These are phyloP conservation scores for Ustilago sp. DNA, from an alignment of 1,284 basidiomycete genomes.

Conservation along the genomic window DNA sequence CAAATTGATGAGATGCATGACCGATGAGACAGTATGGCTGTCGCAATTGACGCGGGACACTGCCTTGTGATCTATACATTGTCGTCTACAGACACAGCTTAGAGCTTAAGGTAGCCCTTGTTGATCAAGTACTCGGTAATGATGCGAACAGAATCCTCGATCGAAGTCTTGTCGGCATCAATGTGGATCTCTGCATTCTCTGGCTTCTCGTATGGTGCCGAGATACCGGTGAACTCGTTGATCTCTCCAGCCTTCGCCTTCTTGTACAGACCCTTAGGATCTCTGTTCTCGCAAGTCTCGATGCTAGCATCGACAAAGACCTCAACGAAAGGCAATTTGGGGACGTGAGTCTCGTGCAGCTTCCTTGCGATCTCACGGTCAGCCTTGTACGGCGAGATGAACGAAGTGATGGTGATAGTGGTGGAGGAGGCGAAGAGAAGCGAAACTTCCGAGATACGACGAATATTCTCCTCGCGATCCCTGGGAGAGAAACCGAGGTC, in stretches of 20 bases:
- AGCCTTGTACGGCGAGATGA: slow-evolving; percentile 93
- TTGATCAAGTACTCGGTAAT: slow-evolving; percentile 85
- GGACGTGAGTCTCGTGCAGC: slow-evolving; percentile 77
- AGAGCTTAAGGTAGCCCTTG: slow-evolving; percentile 70
- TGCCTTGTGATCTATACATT: too few species aligned
- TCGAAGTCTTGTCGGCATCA: slow-evolving; percentile 83
- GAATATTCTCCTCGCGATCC: slow-evolving; percentile 96
- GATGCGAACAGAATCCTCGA: slow-evolving; percentile 81
- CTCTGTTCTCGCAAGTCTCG: slow-evolving; percentile 85
- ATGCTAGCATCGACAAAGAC: slow-evolving; percentile 95
- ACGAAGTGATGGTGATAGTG: slow-evolving; percentile 89
- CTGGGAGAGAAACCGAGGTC: slow-evolving; percentile 96
- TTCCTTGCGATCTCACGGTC: slow-evolving; percentile 87
- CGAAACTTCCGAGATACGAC: slow-evolving; percentile 95
- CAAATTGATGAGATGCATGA: too few species aligned
- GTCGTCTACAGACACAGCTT: too few species aligned
- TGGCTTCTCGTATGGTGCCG: slow-evolving; percentile 95
- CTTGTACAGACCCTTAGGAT: slow-evolving; percentile 98
- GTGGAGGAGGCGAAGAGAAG: slow-evolving; percentile 91
- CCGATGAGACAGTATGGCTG: too few species aligned
- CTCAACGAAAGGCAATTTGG: slow-evolving; percentile 82
- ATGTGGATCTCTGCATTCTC: slow-evolving; percentile 90
- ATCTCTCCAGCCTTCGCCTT: slow-evolving; percentile 96
- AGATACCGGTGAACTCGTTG: slow-evolving; percentile 98
- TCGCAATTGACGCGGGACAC: too few species aligned